Evolutionary conservation across 352 stramenopile genomes (phyloP).

Genomic region (Globisporangium middletonii): DNA sequence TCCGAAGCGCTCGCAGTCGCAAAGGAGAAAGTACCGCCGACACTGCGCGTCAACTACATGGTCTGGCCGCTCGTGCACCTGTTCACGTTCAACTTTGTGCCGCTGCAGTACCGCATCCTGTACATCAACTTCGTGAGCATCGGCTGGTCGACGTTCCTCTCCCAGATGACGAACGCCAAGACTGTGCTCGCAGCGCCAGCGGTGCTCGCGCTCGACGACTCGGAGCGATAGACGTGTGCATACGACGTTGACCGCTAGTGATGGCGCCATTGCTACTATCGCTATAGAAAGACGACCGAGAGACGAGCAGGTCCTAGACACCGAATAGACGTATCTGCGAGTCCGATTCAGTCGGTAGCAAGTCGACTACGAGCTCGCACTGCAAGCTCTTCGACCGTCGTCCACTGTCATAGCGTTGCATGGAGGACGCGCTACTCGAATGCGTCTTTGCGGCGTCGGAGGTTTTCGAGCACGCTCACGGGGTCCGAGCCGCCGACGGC

Average conservation of each 20-base stretch:
- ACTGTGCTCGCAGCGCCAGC: not conserved
- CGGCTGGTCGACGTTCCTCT: conserved; percentile 44
- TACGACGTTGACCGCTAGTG: too few species aligned
- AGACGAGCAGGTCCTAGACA: too few species aligned
- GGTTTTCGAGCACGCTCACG: conserved; percentile 73
- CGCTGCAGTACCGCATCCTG: conserved; percentile 44
- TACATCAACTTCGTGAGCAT: conserved; percentile 50
- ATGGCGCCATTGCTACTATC: too few species aligned
- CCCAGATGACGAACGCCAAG: conserved; percentile 32
- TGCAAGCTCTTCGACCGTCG: too few species aligned
- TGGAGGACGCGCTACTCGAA: conserved; percentile 33
- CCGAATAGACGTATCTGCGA: too few species aligned
- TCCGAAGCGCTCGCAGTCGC: conserved; percentile 28
- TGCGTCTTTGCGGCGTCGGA: conserved; percentile 71
- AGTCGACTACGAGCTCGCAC: too few species aligned
- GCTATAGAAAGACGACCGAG: too few species aligned
- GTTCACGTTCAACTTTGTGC: conserved; percentile 41
- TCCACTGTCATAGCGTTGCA: too few species aligned
- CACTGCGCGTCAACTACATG: conserved; percentile 36
- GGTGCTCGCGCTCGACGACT: not conserved
- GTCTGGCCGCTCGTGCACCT: conserved; percentile 45
- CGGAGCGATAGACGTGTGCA: not conserved
- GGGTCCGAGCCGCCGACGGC: conserved; percentile 72
- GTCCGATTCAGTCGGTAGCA: too few species aligned
- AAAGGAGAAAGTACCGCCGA: conserved; percentile 29